phyloP scores from a whole-genome alignment of 495 filamentous ascomycete species.

The Diplogelasinospora grovesii region DNA sequence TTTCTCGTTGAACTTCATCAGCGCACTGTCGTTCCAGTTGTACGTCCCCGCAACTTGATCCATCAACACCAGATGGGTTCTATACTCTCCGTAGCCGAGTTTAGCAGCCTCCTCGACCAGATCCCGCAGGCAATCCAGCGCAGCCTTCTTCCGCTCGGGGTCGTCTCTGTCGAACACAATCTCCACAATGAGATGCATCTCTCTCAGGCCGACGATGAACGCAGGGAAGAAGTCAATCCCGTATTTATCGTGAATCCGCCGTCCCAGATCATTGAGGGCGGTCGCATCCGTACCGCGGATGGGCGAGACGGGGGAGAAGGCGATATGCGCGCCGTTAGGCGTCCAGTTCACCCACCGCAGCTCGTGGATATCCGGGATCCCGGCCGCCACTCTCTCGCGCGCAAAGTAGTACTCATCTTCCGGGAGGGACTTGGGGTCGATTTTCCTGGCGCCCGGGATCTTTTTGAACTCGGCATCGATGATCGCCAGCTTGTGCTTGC shows the following conservation, averaged over 20 bases:
- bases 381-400: conserved; percentile 23
- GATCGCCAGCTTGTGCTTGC: conserved; percentile 34
- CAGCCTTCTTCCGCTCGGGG: conserved; percentile 24
- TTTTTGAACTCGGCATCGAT: conserved; percentile 41
- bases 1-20: conserved; percentile 49
- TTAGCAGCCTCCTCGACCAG: conserved; percentile 43
- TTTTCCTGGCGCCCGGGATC: conserved; percentile 42
- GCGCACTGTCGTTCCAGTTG: conserved; percentile 43
- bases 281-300: conserved; percentile 45
- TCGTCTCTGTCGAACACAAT: conserved; percentile 48
- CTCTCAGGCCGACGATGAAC: conserved; percentile 45
- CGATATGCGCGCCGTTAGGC: conserved; percentile 50
- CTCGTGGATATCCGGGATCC: conserved; percentile 44
- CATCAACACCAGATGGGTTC: conserved; percentile 49
- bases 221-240: conserved; percentile 49
- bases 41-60: conserved; percentile 55
- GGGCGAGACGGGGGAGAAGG: conserved; percentile 51
- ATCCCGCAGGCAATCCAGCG: conserved; percentile 36
- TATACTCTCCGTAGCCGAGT: conserved; percentile 51
- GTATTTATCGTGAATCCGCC: conserved; percentile 28
- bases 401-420: conserved; percentile 28
- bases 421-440: conserved; percentile 36
- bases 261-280: conserved; percentile 37
- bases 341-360: conserved; percentile 51
- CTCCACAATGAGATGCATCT: conserved; percentile 54